phyloP scores from a whole-genome alignment of 2,329 filamentous ascomycete species.

The Phialophora verrucosa region DNA sequence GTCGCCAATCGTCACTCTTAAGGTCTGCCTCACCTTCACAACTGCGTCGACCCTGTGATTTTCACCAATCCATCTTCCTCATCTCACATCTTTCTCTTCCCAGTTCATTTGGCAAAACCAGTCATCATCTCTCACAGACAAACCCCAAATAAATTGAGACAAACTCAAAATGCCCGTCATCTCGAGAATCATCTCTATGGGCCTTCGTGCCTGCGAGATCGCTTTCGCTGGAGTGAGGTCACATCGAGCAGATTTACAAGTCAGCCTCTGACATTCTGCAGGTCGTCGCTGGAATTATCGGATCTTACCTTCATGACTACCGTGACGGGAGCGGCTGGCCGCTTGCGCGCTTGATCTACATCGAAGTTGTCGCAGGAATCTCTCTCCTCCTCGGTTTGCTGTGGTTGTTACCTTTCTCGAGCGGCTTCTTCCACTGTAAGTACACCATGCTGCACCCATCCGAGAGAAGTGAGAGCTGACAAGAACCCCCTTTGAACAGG shows the following conservation, averaged over 20 bases:
- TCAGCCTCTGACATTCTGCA: constrained; percentile 38
- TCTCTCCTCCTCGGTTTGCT: constrained; percentile 71
- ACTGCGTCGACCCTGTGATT: not conserved
- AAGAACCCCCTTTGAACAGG: not conserved
- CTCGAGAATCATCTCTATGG: constrained; percentile 61
- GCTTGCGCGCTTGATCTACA: constrained; percentile 73
- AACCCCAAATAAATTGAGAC: not conserved
- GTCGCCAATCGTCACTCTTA: not conserved
- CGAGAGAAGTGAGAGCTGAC: not conserved
- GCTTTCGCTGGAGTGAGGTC: constrained; percentile 69
- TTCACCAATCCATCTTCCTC: not conserved
- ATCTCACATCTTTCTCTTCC: not conserved
- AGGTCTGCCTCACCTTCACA: constrained; percentile 5
- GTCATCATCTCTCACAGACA: constrained; percentile 6
- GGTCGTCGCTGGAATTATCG: constrained; percentile 71
- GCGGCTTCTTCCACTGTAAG: constrained; percentile 68
- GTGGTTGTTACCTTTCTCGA: constrained; percentile 74
- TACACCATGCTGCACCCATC: not conserved
- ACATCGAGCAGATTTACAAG: constrained; percentile 2
- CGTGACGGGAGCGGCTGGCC: constrained; percentile 50
- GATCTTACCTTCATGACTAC: constrained; percentile 64
- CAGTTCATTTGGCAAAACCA: not conserved
- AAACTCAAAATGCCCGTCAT: constrained; percentile 42
- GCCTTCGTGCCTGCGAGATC: constrained; percentile 67
- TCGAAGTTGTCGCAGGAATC: constrained; percentile 71